These are phyloP conservation scores for Vigna mungo DNA, from an alignment of 306 rosid species.

Conservation along the genomic window DNA sequence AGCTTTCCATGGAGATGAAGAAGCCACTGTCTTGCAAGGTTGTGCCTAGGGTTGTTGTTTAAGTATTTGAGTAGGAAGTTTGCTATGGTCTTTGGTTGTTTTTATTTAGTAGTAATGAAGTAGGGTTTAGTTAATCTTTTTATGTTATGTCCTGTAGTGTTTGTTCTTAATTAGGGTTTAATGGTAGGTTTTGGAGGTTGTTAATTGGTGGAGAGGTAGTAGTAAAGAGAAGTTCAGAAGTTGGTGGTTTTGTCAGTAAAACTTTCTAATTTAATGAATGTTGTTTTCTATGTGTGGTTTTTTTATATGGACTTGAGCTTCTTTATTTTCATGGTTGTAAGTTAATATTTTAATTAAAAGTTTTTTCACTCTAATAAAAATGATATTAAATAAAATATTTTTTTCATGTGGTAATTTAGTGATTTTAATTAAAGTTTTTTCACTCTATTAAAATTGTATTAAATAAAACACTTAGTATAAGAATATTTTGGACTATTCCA, in stretches of 20 bases:
- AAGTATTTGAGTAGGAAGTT: not conserved
- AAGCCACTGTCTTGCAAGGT: constrained; percentile 65
- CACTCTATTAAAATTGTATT: too few species aligned
- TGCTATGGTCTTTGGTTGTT: not conserved
- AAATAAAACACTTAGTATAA: too few species aligned
- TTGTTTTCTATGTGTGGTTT: not conserved
- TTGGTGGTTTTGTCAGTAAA: not conserved
- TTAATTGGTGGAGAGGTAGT: not conserved
- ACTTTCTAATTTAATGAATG: not conserved
- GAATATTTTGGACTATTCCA: too few species aligned
- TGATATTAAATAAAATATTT: too few species aligned
- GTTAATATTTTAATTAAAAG: too few species aligned
- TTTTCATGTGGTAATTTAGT: too few species aligned
- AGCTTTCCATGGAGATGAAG: constrained; percentile 87
- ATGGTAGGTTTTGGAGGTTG: not conserved
- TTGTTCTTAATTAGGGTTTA: not conserved
- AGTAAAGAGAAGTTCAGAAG: too few species aligned
- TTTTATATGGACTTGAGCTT: too few species aligned
- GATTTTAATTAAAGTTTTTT: too few species aligned
- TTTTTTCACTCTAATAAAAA: too few species aligned
- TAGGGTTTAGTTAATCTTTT: not conserved
- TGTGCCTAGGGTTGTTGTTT: constrained; percentile 54
- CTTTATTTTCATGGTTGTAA: too few species aligned
- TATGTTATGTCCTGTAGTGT: not conserved
- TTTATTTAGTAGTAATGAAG: not conserved